Base-by-base conservation (phyloP, 2,329 filamentous ascomycete genomes). In the Diaporthe aspalathi region DNA sequence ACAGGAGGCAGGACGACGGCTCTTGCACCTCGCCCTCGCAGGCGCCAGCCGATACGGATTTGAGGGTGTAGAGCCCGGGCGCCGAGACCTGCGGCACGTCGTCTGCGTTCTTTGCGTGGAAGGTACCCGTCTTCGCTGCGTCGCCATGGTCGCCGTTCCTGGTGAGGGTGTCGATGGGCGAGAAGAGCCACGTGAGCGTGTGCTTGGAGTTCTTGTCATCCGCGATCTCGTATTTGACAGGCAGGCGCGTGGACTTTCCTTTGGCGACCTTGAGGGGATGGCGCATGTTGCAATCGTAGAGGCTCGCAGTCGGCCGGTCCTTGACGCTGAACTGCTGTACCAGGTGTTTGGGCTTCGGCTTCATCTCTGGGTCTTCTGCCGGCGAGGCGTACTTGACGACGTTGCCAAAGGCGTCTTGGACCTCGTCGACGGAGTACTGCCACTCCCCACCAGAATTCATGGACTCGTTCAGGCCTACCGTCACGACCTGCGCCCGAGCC, bases 11-110 rank as follows among this genome's bases (percentile, higher is more conserved):
- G n/a, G 95, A 96, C 2, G 95, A 93, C 35, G 96, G 96, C 80
- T 99, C 96, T 74, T 95, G 88, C 5, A 99, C 91, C 76, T 98
- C 95, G 56, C 96, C 96, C 43, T 90, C 86, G 78, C 96, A 99
- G 72, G 90, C 92, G 29, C 93, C 91, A 70, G 93, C 97, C 1
- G 91, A 90, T 9, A 98, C 89, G 17, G 93, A 90, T 74, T 90
- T 92, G 71, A 99, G 82, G 1, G 92, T 95, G 82, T 99, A 99
- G 32, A 98, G 87, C 60, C 97, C 96, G 35, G 94, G 90, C 43
- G 92, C 89, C 32, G 89, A 90, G 70, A 98, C 93, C 17, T 81
- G 83, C 2, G 94, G 92, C 72, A 87, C 86, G 68, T 94, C 89
- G 52, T 87, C 83, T 5, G 87, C 84, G 72, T 85, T 89, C 79